Conservation (phyloP, 495 filamentous ascomycete genomes). For the Astrothelium subdiscretum region DNA sequence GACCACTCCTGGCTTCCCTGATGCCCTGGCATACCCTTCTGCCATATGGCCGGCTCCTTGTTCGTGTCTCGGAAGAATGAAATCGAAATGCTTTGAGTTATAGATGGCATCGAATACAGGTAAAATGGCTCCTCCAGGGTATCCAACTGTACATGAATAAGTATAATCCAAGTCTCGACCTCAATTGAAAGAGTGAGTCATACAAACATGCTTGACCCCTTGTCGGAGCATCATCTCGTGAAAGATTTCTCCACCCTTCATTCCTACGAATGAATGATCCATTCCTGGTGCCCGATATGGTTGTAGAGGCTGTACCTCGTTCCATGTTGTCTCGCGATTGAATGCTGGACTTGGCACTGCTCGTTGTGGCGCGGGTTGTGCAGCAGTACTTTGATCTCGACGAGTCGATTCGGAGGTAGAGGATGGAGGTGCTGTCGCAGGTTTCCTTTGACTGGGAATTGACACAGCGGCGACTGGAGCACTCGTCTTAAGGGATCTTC, state of each 20-base stretch:
- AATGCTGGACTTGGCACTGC: constrained; percentile 29
- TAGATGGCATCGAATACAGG: constrained; percentile 76
- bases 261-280: constrained; percentile 66
- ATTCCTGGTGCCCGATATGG: constrained; percentile 29
- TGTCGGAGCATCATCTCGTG: constrained; percentile 98
- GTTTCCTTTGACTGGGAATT: constrained; percentile 20
- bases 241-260: constrained; percentile 93
- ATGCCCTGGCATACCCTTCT: constrained; percentile 64
- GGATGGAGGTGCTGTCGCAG: constrained; percentile 8
- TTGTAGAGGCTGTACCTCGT: constrained; percentile 26
- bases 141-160: constrained; percentile 43
- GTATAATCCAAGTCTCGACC: constrained; percentile 3
- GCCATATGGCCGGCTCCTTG: constrained; percentile 78
- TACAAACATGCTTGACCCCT: constrained; percentile 70
- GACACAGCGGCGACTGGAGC: constrained; percentile 23
- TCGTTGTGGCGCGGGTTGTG: constrained; percentile 22
- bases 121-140: constrained; percentile 71
- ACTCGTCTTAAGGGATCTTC: constrained; percentile 8
- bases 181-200: constrained; percentile 7
- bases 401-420: constrained; percentile 10
- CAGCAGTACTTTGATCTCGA: constrained; percentile 25
- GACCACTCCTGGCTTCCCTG: constrained; percentile 65
- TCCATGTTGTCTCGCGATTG: constrained; percentile 26
- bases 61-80: constrained; percentile 67
- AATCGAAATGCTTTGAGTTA: constrained; percentile 70